Conservation (phyloP, 768 basidiomycete genomes). For the Cystobasidium tubakii region DNA sequence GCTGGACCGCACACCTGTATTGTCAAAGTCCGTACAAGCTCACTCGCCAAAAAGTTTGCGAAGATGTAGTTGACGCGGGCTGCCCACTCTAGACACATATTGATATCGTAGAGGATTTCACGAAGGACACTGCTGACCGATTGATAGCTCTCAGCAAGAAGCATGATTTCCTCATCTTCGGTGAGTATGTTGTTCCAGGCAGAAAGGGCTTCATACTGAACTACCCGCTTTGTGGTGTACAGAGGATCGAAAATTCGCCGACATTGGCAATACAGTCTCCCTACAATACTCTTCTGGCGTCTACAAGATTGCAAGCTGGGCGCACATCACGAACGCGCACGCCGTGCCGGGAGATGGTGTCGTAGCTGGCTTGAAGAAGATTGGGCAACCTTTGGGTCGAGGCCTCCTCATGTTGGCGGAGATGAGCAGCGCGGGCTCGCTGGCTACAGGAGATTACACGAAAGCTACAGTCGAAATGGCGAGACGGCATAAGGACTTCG, state of each 20-base stretch:
- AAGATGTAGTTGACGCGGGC: background rate
- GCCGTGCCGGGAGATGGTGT: conserved; percentile 92
- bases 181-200: background rate
- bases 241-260: conserved; percentile 97
- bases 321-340: conserved; percentile 96
- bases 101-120: conserved; percentile 90
- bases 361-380: conserved; percentile 75
- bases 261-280: conserved; percentile 95
- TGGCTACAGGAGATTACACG: conserved; percentile 78
- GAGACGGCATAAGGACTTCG: conserved; percentile 66
- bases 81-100: conserved; percentile 73
- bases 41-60: background rate
- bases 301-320: conserved; percentile 89
- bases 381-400: conserved; percentile 75
- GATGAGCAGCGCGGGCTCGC: conserved; percentile 85
- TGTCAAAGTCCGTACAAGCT: conserved; percentile 66
- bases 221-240: background rate
- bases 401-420: conserved; percentile 88
- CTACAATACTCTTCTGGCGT: conserved; percentile 89
- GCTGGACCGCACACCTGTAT: conserved; percentile 88
- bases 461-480: conserved; percentile 82
- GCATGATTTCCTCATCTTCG: conserved; percentile 88
- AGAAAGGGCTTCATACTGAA: background rate
- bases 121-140: conserved; percentile 61
- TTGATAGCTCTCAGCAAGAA: conserved; percentile 66